Evolutionary conservation across 139 green algal species (phyloP).

Genomic region (Closterium sp.): DNA sequence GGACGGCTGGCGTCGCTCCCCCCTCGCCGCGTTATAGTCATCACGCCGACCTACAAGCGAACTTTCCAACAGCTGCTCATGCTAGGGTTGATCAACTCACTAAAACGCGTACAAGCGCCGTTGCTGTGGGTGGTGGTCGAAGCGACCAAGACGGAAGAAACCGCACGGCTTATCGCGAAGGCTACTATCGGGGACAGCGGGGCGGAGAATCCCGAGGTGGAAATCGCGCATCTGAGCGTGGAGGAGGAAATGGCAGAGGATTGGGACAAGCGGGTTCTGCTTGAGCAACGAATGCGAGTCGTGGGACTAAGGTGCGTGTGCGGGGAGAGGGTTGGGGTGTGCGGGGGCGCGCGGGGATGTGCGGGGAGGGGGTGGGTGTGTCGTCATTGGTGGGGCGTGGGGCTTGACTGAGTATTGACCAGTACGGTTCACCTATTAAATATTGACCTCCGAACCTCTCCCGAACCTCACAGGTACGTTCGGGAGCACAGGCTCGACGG

Average conservation of each 20-base stretch:
- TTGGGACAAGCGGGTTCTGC: background rate
- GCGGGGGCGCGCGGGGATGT: too few species aligned
- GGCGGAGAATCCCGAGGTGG: background rate
- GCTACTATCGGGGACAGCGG: background rate
- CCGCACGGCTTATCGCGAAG: background rate
- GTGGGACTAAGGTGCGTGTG: background rate
- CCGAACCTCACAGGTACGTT: slow-evolving; percentile 28
- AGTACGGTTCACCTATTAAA: background rate
- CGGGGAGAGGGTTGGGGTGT: too few species aligned
- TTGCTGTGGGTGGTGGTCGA: slow-evolving; percentile 33
- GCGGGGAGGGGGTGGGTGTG: too few species aligned
- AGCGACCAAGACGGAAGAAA: background rate
- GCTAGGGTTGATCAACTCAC: slow-evolving; percentile 11
- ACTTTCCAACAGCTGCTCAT: slow-evolving; percentile 27
- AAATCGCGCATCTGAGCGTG: background rate
- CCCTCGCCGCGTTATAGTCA: slow-evolving; percentile 12
- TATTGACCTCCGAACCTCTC: background rate
- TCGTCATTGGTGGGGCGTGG: too few species aligned
- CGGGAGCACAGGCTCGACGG: slow-evolving; percentile 19
- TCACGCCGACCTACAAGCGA: slow-evolving; percentile 33
- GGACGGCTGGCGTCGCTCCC: background rate
- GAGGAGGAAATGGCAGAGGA: background rate
- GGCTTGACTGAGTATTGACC: too few species aligned
- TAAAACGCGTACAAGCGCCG: background rate
- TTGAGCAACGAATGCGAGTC: background rate